These are phyloP conservation scores for Hypsizygus marmoreus DNA, from an alignment of 768 basidiomycete genomes.

Conservation along the genomic window DNA sequence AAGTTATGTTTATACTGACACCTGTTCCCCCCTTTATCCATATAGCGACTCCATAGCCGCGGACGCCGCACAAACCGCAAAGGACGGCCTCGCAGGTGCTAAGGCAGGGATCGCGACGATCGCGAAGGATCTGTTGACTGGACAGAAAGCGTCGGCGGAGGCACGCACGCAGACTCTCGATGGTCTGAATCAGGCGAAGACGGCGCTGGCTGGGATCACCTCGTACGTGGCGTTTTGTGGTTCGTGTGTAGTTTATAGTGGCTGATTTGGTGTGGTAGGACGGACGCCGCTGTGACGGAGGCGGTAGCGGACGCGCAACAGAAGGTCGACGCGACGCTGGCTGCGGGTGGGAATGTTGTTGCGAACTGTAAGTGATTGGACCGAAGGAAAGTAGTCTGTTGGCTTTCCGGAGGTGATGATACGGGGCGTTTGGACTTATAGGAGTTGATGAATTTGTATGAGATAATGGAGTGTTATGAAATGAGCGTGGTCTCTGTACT, in stretches of 20 bases:
- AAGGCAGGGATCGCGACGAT: constrained; percentile 26
- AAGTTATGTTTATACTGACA: neutral
- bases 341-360: constrained; percentile 22
- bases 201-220: constrained; percentile 23
- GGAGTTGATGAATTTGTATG: no score
- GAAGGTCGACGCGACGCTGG: constrained; percentile 22
- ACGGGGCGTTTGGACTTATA: neutral
- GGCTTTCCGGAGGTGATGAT: neutral
- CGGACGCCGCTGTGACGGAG: constrained; percentile 21
- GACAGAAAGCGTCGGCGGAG: constrained; percentile 21
- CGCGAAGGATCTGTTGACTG: constrained; percentile 20
- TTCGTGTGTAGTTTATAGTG: neutral
- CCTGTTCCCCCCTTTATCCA: neutral
- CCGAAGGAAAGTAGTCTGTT: neutral
- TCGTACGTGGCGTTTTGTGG: constrained; percentile 17
- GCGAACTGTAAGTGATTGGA: no score
- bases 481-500: no score
- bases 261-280: constrained; percentile 6
- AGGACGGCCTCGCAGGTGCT: constrained; percentile 21
- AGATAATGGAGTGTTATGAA: no score
- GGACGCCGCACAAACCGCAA: constrained; percentile 21
- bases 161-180: constrained; percentile 22
- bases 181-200: constrained; percentile 22
- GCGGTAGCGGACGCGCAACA: constrained; percentile 19
- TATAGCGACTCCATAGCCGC: constrained; percentile 23